These are phyloP conservation scores for Acacia confusa DNA, from an alignment of 306 rosid genomes.

Conservation along the genomic window DNA sequence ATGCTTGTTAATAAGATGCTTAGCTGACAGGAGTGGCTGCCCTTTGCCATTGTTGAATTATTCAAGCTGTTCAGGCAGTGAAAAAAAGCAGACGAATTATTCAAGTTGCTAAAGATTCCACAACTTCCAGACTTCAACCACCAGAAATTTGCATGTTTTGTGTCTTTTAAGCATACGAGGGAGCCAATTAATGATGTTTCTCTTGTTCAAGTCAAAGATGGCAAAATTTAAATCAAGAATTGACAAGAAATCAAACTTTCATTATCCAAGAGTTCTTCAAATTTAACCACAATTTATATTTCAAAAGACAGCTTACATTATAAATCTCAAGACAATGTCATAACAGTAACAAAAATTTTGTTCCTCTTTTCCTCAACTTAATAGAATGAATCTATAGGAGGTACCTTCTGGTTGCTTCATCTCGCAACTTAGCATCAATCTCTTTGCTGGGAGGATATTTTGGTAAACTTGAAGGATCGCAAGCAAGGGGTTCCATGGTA, in stretches of 20 bases:
- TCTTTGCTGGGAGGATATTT: constrained; percentile 94
- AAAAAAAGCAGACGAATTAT: constrained; percentile 18
- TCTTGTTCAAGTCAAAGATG: constrained; percentile 29
- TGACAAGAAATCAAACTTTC: constrained; percentile 14
- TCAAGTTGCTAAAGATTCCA: constrained; percentile 3
- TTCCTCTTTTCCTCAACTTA: constrained; percentile 16
- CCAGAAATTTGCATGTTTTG: constrained; percentile 14
- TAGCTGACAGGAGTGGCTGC: constrained; percentile 10
- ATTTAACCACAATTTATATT: constrained; percentile 5
- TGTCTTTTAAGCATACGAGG: neutral
- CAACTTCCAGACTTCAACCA: constrained; percentile 6
- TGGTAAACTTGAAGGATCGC: constrained; percentile 87
- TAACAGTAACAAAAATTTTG: neutral
- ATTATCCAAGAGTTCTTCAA: constrained; percentile 17
- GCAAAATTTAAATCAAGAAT: constrained; percentile 6
- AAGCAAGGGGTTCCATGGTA: constrained; percentile 69
- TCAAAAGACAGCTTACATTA: neutral
- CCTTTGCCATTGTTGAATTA: constrained; percentile 14
- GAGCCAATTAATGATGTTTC: neutral
- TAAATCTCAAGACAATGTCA: constrained; percentile 12
- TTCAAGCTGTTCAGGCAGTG: neutral
- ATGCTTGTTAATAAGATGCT: constrained; percentile 6
- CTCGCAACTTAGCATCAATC: constrained; percentile 76
- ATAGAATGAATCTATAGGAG: constrained; percentile 2
- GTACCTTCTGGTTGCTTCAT: constrained; percentile 75